Conservation (phyloP, 805 yeast species). For the Alloascoidea africana region DNA sequence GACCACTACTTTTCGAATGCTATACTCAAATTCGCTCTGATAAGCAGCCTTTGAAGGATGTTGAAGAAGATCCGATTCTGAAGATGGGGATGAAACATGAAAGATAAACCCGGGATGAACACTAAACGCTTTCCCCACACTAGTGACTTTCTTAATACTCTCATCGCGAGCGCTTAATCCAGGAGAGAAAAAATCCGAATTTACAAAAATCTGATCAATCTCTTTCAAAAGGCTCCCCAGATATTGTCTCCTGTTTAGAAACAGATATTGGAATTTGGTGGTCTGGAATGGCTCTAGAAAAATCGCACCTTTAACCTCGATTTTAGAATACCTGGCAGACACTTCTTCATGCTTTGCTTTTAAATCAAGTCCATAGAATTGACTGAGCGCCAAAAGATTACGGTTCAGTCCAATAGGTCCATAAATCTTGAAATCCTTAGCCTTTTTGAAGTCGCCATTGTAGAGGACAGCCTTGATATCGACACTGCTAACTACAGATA, state of each 20-base stretch:
- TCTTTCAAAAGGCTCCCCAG: background rate
- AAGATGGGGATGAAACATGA: background rate
- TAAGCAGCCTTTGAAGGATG: background rate
- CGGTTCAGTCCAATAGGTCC: too few species aligned
- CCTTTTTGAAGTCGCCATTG: too few species aligned
- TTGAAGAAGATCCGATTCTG: background rate
- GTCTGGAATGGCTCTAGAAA: background rate
- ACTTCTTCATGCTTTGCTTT: background rate
- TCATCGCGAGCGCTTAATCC: too few species aligned
- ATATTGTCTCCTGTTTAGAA: background rate
- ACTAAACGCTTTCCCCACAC: background rate
- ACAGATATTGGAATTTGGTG: background rate
- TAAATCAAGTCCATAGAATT: background rate
- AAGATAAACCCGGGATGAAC: background rate
- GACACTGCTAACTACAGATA: background rate
- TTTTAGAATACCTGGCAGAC: background rate
- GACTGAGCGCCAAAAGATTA: background rate
- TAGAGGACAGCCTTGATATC: background rate
- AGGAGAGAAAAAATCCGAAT: background rate
- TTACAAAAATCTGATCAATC: background rate
- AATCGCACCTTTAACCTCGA: background rate
- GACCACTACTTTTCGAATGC: background rate
- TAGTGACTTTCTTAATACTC: too few species aligned
- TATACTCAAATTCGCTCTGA: background rate
- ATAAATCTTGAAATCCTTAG: too few species aligned